A percentile compares a stretch with the other conserved stretches of the same genome.
These are phyloP conservation scores for Aspergillus tamarii DNA, from an alignment of 2,329 filamentous ascomycete genomes.

Conservation along the genomic window DNA sequence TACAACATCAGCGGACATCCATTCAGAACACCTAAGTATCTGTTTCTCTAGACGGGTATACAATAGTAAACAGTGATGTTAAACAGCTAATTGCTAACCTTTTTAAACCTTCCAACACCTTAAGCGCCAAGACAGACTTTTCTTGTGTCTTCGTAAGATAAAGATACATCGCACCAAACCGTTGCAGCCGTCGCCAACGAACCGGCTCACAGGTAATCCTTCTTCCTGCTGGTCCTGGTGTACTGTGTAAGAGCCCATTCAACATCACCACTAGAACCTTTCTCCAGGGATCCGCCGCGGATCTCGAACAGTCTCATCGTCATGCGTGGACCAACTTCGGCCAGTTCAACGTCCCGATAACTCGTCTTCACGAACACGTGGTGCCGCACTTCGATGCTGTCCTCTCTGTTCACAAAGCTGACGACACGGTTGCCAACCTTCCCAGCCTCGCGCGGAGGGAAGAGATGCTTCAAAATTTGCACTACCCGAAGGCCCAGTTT, in stretches of 20 bases:
- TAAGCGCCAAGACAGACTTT: constrained; percentile 34
- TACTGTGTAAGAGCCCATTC: constrained; percentile 98
- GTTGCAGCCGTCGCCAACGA: constrained; percentile 19
- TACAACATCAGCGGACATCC: neutral
- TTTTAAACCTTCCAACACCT: constrained; percentile 33
- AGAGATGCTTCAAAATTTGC: constrained; percentile 90
- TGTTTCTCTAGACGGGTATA: constrained; percentile 25
- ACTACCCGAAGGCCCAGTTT: constrained; percentile 79
- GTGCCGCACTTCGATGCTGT: constrained; percentile 85
- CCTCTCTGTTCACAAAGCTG: constrained; percentile 90
- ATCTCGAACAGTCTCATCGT: constrained; percentile 98
- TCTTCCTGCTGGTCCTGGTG: constrained; percentile 90
- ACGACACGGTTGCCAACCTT: constrained; percentile 88
- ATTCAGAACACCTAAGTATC: neutral
- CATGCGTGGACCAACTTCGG: constrained; percentile 91
- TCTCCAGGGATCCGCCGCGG: constrained; percentile 84
- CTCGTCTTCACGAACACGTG: constrained; percentile 93
- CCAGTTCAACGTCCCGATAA: constrained; percentile 84
- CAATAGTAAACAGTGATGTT: constrained; percentile 22
- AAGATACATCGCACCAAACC: constrained; percentile 18
- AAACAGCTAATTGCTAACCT: constrained; percentile 25
- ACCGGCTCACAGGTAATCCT: constrained; percentile 75
- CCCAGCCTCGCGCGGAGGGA: constrained; percentile 82
- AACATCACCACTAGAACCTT: constrained; percentile 84
- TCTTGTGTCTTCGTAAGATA: constrained; percentile 23